phyloP scores from a whole-genome alignment of 139 green algal species.

The Chlamydomonas schloesseri region DNA sequence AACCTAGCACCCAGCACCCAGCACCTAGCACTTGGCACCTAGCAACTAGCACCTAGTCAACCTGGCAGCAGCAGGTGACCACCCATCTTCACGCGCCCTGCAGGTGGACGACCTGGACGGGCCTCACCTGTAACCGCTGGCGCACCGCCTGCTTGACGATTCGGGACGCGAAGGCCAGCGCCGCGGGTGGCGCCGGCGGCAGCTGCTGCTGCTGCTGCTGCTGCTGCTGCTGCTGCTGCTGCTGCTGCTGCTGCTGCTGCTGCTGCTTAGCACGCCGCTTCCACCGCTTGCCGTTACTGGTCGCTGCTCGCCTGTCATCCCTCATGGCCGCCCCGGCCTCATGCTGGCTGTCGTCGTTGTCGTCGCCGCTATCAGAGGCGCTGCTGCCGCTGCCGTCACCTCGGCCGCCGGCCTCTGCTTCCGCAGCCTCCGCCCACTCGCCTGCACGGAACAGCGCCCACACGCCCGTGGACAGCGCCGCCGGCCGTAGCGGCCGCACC shows the following conservation, averaged over 20 bases:
- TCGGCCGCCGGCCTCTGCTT: neutral
- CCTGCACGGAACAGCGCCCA: neutral
- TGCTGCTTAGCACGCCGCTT: neutral
- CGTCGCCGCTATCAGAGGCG: neutral
- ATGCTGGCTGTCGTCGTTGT: no score
- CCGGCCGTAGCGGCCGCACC: neutral
- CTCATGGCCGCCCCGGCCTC: neutral
- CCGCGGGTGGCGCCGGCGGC: neutral
- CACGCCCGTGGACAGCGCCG: neutral
- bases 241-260: neutral
- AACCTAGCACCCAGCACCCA: no score
- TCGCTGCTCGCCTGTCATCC: neutral
- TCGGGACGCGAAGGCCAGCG: neutral
- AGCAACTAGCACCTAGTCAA: no score
- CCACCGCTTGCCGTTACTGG: neutral
- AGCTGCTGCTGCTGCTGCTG: neutral
- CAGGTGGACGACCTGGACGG: no score
- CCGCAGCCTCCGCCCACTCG: neutral
- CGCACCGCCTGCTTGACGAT: neutral
- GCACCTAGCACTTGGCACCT: no score
- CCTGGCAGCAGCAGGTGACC: no score
- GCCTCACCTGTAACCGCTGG: conserved; percentile 1
- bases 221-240: neutral
- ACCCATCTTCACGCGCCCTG: no score
- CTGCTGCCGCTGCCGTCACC: neutral